Evolutionary conservation across 345 rosid species (phyloP).

Genomic region (Gossypium raimondii): DNA sequence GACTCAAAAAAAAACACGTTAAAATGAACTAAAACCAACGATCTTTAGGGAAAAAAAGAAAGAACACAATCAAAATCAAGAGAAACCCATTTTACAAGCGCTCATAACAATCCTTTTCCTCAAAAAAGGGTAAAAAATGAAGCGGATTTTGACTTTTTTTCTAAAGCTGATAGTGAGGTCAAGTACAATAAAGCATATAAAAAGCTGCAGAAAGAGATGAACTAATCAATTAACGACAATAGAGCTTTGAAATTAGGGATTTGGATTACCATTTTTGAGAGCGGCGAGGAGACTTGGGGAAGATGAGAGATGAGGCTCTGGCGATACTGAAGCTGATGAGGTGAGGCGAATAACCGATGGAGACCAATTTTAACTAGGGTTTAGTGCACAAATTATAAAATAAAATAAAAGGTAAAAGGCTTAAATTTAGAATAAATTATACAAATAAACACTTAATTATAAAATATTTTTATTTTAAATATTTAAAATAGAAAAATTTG

Average conservation of each 20-base stretch:
- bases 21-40: neutral
- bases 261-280: slow-evolving; percentile 1
- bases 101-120: no score
- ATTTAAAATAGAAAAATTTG: no score
- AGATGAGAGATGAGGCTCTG: neutral
- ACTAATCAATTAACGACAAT: neutral
- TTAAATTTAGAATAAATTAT: no score
- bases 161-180: neutral
- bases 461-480: no score
- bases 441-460: no score
- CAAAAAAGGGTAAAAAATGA: no score
- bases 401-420: neutral
- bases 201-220: neutral
- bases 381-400: neutral
- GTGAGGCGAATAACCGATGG: neutral
- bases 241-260: neutral
- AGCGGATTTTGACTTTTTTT: no score
- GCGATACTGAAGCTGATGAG: neutral
- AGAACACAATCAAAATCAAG: neutral
- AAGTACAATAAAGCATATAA: neutral
- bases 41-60: neutral
- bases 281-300: neutral
- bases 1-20: neutral
- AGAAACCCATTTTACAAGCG: no score
- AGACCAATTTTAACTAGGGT: neutral